Base-by-base conservation (phyloP, 805 yeast genomes). In the Wickerhamiella sergipiensis region DNA sequence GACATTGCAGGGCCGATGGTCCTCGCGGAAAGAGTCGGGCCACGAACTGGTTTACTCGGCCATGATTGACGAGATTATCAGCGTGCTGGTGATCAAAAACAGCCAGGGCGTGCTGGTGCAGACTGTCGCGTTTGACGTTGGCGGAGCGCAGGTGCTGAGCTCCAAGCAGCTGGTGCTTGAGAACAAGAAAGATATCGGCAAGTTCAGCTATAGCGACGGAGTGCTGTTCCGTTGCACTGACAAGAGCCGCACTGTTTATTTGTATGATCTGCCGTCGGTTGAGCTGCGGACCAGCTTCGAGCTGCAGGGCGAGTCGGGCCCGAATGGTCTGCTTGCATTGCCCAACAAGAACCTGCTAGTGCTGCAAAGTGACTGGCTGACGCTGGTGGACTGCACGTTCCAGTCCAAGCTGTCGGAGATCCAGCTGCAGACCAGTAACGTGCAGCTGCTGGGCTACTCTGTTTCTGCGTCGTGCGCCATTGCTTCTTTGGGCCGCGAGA, bases 301-400 rank as follows among this genome's bases (percentile, higher is more conserved):
- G n/a, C 47, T 55, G 15, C 51, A 47, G 6, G 53, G 46, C 10
- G 52, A 46, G 13, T 31, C 21, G 9, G 46, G 12, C 1, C 45
- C 51, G 8, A 36, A 45, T 2, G 58, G 54, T 1, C 8, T 57
- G 17, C 10, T 55, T 10, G 59, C 60, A 0, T 45, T 57, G 40
- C 54, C 59, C 2, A 48, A 56, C 29, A 50, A 49, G 40, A 59
- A 56, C 39, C 22, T 55, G 4, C 44, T 47, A 6, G 47, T 56
- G 9, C 48, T 50, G 2, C 48, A 55, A 15, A 51, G 46, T 1
- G 33, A 39, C 33, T 22, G 18, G 8, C 24, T 52, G 1, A 55
- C 50, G 42, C 47, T 55, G 1, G 26, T 60, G 2, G 63, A 60
- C 47, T 55, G 60, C 38, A 47, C 54, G 1, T 58, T 48, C 50